Evolutionary conservation across 2,329 filamentous ascomycete species (phyloP).

Genomic region (Colletotrichum australisinense): DNA sequence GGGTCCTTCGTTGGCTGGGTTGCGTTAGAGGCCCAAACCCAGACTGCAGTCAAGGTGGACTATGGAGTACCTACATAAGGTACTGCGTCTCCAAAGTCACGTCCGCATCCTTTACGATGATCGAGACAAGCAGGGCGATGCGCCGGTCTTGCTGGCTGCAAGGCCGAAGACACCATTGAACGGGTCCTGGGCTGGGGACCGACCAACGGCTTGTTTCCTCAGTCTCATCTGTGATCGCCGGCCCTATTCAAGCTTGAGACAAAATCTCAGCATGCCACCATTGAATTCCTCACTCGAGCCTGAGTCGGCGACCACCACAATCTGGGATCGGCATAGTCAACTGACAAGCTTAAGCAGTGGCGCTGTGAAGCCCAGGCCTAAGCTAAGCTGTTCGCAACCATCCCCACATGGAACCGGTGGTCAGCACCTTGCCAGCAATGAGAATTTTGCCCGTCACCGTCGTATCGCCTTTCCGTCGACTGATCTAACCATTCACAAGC

Average conservation of each 20-base stretch:
- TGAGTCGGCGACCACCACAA: not conserved
- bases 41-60: not conserved
- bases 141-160: not conserved
- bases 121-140: not conserved
- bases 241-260: not conserved
- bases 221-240: not conserved
- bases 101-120: not conserved
- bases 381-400: conserved; percentile 15
- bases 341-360: conserved; percentile 10
- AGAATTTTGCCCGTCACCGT: not conserved
- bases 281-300: not conserved
- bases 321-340: conserved; percentile 7
- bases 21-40: not conserved
- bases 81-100: not conserved
- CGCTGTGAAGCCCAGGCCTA: not conserved
- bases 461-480: not conserved
- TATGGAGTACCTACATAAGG: not conserved
- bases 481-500: no score
- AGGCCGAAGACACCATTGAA: not conserved
- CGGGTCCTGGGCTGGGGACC: not conserved
- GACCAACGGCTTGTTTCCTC: not conserved
- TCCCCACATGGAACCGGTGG: not conserved
- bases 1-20: no score
- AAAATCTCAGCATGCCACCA: not conserved
- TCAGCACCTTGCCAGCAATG: not conserved